Evolutionary conservation across 345 rosid genomes (phyloP).

Genomic region (sweet orange (Citrus sinensis)): DNA sequence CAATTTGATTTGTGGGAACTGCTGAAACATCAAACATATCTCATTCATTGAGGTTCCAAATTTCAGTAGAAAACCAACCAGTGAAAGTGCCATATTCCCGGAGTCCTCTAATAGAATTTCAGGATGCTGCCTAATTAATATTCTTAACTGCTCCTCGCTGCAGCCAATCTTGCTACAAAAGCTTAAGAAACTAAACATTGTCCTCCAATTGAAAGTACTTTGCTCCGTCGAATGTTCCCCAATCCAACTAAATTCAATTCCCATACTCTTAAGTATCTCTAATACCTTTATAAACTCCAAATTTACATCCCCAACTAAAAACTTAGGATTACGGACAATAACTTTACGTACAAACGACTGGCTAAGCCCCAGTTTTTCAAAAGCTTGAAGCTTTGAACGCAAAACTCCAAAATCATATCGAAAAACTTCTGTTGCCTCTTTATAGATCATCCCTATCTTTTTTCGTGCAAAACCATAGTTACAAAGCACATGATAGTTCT

Average conservation of each 20-base stretch:
- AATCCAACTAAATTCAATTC: conserved; percentile 48
- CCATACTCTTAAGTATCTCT: conserved; percentile 41
- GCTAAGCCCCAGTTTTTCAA: conserved; percentile 57
- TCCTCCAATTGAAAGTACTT: conserved; percentile 54
- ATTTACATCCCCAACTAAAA: conserved; percentile 53
- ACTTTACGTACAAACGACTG: conserved; percentile 37
- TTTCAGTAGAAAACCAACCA: conserved; percentile 52
- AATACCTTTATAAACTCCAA: conserved; percentile 45
- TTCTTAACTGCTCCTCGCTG: conserved; percentile 36
- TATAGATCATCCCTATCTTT: conserved; percentile 58
- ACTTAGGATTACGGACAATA: conserved; percentile 44
- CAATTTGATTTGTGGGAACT: conserved; percentile 47
- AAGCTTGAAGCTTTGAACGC: conserved; percentile 48
- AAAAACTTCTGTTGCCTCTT: conserved; percentile 55
- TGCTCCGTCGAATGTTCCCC: conserved; percentile 37
- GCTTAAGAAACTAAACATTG: conserved; percentile 39
- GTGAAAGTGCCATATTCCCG: conserved; percentile 35
- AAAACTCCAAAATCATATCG: conserved; percentile 44
- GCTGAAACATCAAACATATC: conserved; percentile 43
- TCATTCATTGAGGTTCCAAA: conserved; percentile 47
- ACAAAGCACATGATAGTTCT: conserved; percentile 64
- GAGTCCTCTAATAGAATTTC: conserved; percentile 56
- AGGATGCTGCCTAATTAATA: conserved; percentile 51
- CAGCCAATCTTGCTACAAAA: conserved; percentile 36
- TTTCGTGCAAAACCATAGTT: conserved; percentile 52